A percentile compares a stretch with the other conserved stretches of the same genome.
Conservation (phyloP, 345 rosid species). For the Brassica incana region DNA sequence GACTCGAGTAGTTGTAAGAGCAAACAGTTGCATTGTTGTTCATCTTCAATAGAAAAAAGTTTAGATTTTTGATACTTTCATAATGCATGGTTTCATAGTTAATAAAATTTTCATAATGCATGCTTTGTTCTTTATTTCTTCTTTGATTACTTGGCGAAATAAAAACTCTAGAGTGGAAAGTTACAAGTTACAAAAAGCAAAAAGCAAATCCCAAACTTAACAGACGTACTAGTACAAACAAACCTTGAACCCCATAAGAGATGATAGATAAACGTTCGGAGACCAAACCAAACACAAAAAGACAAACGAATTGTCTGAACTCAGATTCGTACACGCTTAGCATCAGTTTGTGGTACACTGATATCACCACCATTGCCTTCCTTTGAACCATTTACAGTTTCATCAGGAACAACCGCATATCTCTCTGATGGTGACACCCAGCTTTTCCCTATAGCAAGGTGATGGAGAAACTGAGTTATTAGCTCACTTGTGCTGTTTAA, state of each 20-base stretch:
- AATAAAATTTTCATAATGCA: neutral
- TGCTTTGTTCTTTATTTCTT: neutral
- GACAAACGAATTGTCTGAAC: neutral
- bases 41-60: slow-evolving; percentile 2
- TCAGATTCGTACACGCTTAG: slow-evolving; percentile 61
- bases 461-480: neutral
- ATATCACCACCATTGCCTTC: slow-evolving; percentile 56
- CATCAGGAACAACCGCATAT: slow-evolving; percentile 93
- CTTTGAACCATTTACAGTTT: slow-evolving; percentile 56
- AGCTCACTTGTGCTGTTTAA: neutral
- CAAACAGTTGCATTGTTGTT: slow-evolving; percentile 25
- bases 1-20: slow-evolving; percentile 34
- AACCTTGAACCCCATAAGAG: slow-evolving; percentile 8
- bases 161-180: neutral
- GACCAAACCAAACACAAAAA: neutral
- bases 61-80: slow-evolving; percentile 12
- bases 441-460: slow-evolving; percentile 59
- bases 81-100: neutral
- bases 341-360: slow-evolving; percentile 76
- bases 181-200: neutral
- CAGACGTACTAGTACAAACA: neutral
- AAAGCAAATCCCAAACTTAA: slow-evolving; percentile 11
- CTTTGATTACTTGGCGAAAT: neutral
- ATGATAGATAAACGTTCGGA: slow-evolving; percentile 1
- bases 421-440: slow-evolving; percentile 88